A percentile compares a stretch with the other conserved stretches of the same genome.
phyloP scores from a whole-genome alignment of 2,329 filamentous ascomycete genomes.

The Microcera coccophila region DNA sequence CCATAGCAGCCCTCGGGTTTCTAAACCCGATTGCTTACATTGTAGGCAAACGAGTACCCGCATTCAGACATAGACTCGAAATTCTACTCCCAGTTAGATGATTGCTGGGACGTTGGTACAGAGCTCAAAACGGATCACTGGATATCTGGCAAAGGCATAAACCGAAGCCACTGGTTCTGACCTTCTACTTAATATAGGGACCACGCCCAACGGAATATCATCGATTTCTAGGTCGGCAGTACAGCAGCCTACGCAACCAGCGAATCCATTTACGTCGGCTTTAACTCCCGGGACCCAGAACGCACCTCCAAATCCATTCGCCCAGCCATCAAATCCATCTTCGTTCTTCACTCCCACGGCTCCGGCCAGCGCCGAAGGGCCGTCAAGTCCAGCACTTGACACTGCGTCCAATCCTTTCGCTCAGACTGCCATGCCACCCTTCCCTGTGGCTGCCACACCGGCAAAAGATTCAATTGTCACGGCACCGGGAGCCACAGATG shows the following conservation, averaged over 20 bases:
- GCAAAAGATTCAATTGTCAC: too few species aligned
- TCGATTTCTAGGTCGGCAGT: slow-evolving; percentile 12
- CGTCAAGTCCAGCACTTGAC: too few species aligned
- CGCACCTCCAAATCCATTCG: slow-evolving; percentile 20
- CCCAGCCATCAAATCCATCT: slow-evolving; percentile 10
- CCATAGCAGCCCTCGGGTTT: slow-evolving; percentile 13
- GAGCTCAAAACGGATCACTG: slow-evolving; percentile 27
- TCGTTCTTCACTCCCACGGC: slow-evolving; percentile 5
- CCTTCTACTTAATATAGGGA: slow-evolving; percentile 28
- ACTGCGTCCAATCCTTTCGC: too few species aligned
- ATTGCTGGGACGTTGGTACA: slow-evolving; percentile 12
- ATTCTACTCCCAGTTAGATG: slow-evolving; percentile 16
- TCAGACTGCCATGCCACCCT: too few species aligned
- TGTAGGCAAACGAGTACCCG: slow-evolving; percentile 20
- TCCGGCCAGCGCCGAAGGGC: slow-evolving; percentile 4
- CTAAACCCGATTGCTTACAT: slow-evolving; percentile 10
- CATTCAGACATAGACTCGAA: slow-evolving; percentile 27
- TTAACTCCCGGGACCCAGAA: slow-evolving; percentile 4
- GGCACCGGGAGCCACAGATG: too few species aligned
- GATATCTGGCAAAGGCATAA: slow-evolving; percentile 26
- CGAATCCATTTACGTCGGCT: slow-evolving; percentile 22
- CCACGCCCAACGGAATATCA: slow-evolving; percentile 20
- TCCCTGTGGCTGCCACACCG: too few species aligned
- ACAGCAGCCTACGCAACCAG: slow-evolving; percentile 15
- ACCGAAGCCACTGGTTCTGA: slow-evolving; percentile 28